Evolutionary conservation across 768 basidiomycete genomes (phyloP), one percentile per base, ranked within the genome.

Genomic region (Lactarius sanguifluus): DNA sequence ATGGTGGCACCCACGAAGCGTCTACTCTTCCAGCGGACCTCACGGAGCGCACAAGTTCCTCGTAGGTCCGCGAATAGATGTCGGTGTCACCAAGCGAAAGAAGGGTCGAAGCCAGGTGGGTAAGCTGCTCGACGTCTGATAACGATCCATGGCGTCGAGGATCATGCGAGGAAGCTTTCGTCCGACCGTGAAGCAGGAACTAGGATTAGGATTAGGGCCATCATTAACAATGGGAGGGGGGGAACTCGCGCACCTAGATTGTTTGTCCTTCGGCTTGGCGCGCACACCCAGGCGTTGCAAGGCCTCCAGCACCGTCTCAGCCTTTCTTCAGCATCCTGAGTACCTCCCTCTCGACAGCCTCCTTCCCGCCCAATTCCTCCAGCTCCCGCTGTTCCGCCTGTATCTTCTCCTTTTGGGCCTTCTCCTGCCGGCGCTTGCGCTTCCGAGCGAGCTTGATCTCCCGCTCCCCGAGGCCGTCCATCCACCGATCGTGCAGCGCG

Each of bases 401-500:
- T 66, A 86, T 81, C 73, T 84, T 86, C 73, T 89, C 85, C 76
- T 75, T 82, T 76, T 94, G 89, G 68, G 83, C 77, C 71, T 84
- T 85, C 71, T 94, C 92, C 70, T 87, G 87, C 64, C 86, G 84
- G 65, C 86, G 83, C 76, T 96, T 94, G 61, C 83, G 85, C 66
- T 83, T 84, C 43, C 90, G 78, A 28, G 96, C 96, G 69, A 83
- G 81, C 77, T 90, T 90, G 71, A 99, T 96, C 70, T 89, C 92
- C 66, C 81, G 82, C 72, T 96, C 94, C 72, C 89, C 89, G 41
- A 96, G 70, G 1, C 86, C 88, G n/a, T 94, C 92, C 86, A 99
- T 90, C 97, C 97, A 99, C 40, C 85, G 85, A 77, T 99, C 97
- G 75, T 99, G 95, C 45, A 90, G 85, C 30, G 89, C 93, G 74